These are phyloP conservation scores for Neospermospora avenae DNA, from an alignment of 2,329 filamentous ascomycete species.

Conservation along the genomic window DNA sequence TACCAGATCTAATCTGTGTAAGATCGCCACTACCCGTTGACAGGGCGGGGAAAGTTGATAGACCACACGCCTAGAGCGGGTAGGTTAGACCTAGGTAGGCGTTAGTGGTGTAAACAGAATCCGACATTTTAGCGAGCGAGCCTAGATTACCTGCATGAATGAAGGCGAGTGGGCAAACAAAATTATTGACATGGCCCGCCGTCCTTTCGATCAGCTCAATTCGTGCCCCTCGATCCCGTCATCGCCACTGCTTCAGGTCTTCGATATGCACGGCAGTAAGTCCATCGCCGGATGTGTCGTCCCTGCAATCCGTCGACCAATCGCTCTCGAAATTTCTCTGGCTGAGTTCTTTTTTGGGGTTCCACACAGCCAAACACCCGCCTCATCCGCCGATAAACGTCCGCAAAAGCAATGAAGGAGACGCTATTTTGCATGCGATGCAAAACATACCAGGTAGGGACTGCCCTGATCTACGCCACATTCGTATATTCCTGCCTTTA, in stretches of 20 bases:
- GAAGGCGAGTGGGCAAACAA: background rate
- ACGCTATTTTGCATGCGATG: background rate
- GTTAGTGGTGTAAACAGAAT: background rate
- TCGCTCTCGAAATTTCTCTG: background rate
- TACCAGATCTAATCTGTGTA: slow-evolving; percentile 11
- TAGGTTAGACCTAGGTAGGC: background rate
- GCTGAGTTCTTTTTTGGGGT: background rate
- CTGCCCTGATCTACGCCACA: too few relatives aligned
- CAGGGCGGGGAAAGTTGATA: slow-evolving; percentile 2
- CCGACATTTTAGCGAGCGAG: background rate
- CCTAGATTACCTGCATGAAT: background rate
- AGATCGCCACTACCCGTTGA: slow-evolving; percentile 2
- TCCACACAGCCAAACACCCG: background rate
- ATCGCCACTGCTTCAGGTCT: background rate
- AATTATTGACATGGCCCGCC: too few relatives aligned
- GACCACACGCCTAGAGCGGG: background rate
- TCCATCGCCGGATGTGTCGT: background rate
- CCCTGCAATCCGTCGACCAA: slow-evolving; percentile 1
- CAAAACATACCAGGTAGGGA: background rate
- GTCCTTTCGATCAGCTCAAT: background rate
- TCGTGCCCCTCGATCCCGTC: too few relatives aligned
- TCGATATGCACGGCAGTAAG: background rate
- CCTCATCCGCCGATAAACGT: background rate
- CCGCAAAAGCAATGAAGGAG: background rate
- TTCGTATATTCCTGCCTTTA: too few relatives aligned